These are phyloP conservation scores for Colletotrichum neosansevieriae DNA, from an alignment of 2,329 filamentous ascomycete species.

Conservation along the genomic window DNA sequence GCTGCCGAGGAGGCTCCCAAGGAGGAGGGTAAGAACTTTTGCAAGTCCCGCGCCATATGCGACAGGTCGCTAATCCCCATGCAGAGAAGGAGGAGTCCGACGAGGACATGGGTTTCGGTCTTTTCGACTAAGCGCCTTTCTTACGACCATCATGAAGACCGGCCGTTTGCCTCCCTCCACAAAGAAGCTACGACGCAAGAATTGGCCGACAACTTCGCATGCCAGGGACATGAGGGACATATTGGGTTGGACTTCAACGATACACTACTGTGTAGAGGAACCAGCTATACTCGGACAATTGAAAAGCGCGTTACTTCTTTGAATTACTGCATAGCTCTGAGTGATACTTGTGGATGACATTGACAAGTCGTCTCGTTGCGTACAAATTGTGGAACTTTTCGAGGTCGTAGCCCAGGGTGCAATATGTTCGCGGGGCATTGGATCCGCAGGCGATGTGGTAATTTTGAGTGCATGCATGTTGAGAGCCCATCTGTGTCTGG, in stretches of 20 bases:
- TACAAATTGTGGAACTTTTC: neutral
- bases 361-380: neutral
- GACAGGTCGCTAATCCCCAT: constrained; percentile 45
- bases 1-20: constrained; percentile 72
- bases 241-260: constrained; percentile 40
- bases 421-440: neutral
- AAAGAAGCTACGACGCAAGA: constrained; percentile 48
- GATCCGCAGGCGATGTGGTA: neutral
- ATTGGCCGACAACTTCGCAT: constrained; percentile 48
- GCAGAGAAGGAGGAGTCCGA: constrained; percentile 64
- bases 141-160: constrained; percentile 47
- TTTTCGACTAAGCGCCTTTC: constrained; percentile 73
- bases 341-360: neutral
- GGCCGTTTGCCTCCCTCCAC: constrained; percentile 46
- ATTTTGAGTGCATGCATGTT: neutral
- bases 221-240: constrained; percentile 47
- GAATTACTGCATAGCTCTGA: neutral
- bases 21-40: constrained; percentile 80
- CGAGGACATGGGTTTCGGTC: constrained; percentile 69
- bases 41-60: constrained; percentile 48
- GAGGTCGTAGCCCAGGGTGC: neutral
- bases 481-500: neutral
- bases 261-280: constrained; percentile 36
- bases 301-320: constrained; percentile 40
- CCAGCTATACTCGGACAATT: constrained; percentile 40